A percentile compares a stretch with the other conserved stretches of the same genome.
phyloP scores from a whole-genome alignment of 352 stramenopile species.

The Blastocystis sp. region DNA sequence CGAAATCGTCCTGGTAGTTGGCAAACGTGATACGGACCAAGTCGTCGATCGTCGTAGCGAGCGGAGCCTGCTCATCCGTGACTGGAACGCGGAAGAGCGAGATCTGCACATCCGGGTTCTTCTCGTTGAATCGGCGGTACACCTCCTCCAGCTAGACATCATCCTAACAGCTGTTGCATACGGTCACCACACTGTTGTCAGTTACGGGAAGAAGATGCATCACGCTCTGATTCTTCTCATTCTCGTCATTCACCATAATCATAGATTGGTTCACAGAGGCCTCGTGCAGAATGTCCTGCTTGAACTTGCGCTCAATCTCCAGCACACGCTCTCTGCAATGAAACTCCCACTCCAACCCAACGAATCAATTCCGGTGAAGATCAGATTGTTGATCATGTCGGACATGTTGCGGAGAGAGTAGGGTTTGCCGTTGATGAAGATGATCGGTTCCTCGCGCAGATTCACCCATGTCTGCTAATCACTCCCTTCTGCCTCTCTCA shows the following conservation, averaged over 20 bases:
- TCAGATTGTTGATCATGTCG: constrained; percentile 80
- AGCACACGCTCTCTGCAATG: constrained; percentile 77
- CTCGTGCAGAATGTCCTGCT: constrained; percentile 79
- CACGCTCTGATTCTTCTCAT: constrained; percentile 59
- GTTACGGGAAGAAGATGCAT: constrained; percentile 59
- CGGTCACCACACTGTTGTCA: constrained; percentile 1
- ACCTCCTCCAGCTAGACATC: constrained; percentile 40
- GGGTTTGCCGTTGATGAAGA: constrained; percentile 82
- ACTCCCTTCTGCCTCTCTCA: constrained; percentile 71
- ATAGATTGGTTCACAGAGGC: constrained; percentile 72
- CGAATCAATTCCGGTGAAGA: constrained; percentile 82
- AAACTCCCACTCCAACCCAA: neutral
- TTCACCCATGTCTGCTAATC: constrained; percentile 78
- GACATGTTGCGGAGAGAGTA: constrained; percentile 81
- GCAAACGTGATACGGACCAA: constrained; percentile 74
- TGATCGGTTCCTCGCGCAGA: constrained; percentile 82
- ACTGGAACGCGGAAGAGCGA: constrained; percentile 72
- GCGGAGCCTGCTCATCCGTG: constrained; percentile 83
- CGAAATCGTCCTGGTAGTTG: constrained; percentile 52
- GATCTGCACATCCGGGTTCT: neutral
- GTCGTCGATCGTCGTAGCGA: constrained; percentile 84
- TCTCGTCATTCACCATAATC: constrained; percentile 71
- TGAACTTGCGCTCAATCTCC: constrained; percentile 80
- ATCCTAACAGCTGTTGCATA: neutral
- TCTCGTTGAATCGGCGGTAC: constrained; percentile 21